Evolutionary conservation across 805 yeast species (phyloP).

Genomic region (Saturnispora serradocipensis): DNA sequence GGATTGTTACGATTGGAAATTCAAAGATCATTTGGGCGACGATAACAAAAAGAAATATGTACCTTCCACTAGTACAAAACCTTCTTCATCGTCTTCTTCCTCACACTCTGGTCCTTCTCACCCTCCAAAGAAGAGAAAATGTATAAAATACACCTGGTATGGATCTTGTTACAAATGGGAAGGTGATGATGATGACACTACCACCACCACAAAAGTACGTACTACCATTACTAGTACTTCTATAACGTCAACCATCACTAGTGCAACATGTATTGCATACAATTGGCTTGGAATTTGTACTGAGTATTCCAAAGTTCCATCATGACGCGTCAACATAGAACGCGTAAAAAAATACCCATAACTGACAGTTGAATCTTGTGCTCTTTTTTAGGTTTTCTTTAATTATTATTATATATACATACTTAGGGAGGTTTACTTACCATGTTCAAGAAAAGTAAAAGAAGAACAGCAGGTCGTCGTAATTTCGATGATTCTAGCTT

Average conservation of each 20-base stretch:
- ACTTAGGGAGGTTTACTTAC: not conserved
- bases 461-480: conserved; percentile 65
- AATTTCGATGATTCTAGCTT: conserved; percentile 40
- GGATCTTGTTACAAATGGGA: conserved; percentile 38
- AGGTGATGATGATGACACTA: conserved; percentile 18
- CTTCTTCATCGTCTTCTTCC: conserved; percentile 6
- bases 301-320: conserved; percentile 1
- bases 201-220: conserved; percentile 1
- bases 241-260: not conserved
- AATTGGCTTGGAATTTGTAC: conserved; percentile 14
- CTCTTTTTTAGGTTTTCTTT: not conserved
- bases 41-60: conserved; percentile 24
- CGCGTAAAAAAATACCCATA: not conserved
- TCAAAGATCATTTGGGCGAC: conserved; percentile 39
- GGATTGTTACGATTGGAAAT: conserved; percentile 88
- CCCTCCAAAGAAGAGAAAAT: conserved; percentile 31
- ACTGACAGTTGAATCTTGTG: not conserved
- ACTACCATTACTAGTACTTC: not conserved
- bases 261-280: conserved; percentile 11
- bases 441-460: conserved; percentile 68
- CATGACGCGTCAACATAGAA: conserved; percentile 2
- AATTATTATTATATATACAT: not conserved
- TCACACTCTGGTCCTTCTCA: conserved; percentile 14
- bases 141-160: conserved; percentile 55
- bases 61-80: conserved; percentile 7